A percentile compares a stretch with the other conserved stretches of the same genome.
phyloP scores from a whole-genome alignment of 768 basidiomycete species.

The Tricholoma terreum region DNA sequence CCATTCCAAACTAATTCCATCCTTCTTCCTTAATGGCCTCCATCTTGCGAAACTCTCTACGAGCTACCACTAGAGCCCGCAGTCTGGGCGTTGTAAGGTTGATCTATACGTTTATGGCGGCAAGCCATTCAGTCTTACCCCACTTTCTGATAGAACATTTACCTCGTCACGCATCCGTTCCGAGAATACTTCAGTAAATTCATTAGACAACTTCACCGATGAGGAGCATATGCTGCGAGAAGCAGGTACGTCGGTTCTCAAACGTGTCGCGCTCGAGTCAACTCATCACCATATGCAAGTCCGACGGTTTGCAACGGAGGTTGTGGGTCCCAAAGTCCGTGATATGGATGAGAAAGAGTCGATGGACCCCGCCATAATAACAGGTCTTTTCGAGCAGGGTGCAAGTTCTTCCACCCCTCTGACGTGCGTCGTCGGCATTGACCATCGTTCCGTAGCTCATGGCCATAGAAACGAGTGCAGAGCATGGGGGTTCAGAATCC shows the following conservation, averaged over 20 bases:
- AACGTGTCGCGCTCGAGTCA: not conserved
- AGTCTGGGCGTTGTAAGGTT: constrained; percentile 4
- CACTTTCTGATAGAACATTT: constrained; percentile 28
- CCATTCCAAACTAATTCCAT: too few relatives aligned
- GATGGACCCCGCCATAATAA: constrained; percentile 88
- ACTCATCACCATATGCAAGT: constrained; percentile 44
- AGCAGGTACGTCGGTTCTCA: constrained; percentile 52
- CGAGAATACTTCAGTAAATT: constrained; percentile 39
- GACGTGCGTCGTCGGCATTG: constrained; percentile 3
- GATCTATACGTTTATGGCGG: not conserved
- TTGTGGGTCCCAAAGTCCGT: constrained; percentile 85
- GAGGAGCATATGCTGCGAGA: constrained; percentile 95
- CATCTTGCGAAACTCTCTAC: constrained; percentile 13
- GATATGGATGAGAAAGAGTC: constrained; percentile 98
- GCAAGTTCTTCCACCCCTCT: constrained; percentile 42
- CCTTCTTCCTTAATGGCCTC: constrained; percentile 11
- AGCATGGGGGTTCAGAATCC: constrained; percentile 82
- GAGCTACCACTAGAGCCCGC: constrained; percentile 8
- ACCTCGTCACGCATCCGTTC: constrained; percentile 31
- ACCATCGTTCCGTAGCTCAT: constrained; percentile 61
- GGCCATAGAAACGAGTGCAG: constrained; percentile 91
- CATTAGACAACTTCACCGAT: constrained; percentile 83
- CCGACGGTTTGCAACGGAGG: constrained; percentile 82
- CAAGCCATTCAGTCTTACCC: not conserved
- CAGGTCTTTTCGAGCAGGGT: constrained; percentile 92